Evolutionary conservation across 2,329 filamentous ascomycete genomes (phyloP).

Genomic region (Lasiodiplodia sp.): DNA sequence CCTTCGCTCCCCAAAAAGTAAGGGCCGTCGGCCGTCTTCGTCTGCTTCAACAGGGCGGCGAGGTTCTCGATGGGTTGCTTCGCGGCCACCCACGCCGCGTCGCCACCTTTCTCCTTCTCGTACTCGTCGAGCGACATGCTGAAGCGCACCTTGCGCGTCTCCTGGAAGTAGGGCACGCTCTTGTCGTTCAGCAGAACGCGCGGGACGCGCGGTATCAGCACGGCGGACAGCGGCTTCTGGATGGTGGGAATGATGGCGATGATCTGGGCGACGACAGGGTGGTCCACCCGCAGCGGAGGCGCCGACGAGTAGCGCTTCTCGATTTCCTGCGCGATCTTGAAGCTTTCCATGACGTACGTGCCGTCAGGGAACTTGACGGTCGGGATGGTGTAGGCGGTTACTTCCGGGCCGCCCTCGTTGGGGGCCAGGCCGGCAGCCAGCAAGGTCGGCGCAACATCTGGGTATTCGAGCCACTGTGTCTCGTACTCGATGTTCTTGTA

Average conservation of each 20-base stretch:
- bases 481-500: constrained; percentile 72
- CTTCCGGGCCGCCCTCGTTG: constrained; percentile 54
- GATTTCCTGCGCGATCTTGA: constrained; percentile 64
- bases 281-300: constrained; percentile 65
- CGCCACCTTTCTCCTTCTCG: constrained; percentile 56
- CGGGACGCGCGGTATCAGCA: constrained; percentile 56
- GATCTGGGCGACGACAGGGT: constrained; percentile 52
- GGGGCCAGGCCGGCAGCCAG: constrained; percentile 58
- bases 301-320: constrained; percentile 64
- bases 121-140: constrained; percentile 63
- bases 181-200: constrained; percentile 58
- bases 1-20: constrained; percentile 66
- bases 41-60: constrained; percentile 60
- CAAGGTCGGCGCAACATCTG: constrained; percentile 66
- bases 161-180: constrained; percentile 59
- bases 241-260: constrained; percentile 43
- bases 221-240: constrained; percentile 33
- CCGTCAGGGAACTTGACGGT: constrained; percentile 64
- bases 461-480: constrained; percentile 75
- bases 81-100: constrained; percentile 58
- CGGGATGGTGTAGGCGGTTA: constrained; percentile 56
- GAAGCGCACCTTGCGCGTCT: constrained; percentile 57
- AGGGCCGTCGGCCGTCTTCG: constrained; percentile 60
- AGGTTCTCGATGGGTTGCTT: constrained; percentile 47
- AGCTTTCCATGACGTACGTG: constrained; percentile 69